These are phyloP conservation scores for Paxillus involutus DNA, from an alignment of 768 basidiomycete genomes.

Conservation along the genomic window DNA sequence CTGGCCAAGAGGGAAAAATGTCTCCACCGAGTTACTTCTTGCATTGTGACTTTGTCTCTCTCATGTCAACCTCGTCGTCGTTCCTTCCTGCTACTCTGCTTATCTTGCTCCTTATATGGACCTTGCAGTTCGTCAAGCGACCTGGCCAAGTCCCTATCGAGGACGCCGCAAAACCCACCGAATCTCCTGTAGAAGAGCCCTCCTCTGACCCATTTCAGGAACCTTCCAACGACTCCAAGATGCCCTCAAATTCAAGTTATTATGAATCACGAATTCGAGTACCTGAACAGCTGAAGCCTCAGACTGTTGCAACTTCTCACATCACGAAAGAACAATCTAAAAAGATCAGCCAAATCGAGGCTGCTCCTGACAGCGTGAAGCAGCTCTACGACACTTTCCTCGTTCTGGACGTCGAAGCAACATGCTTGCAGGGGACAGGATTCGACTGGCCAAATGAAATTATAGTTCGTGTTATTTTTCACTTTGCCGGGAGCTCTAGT, in stretches of 20 bases:
- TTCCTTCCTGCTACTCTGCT: constrained; percentile 6
- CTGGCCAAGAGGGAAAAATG: constrained; percentile 8
- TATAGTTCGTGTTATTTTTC: constrained; percentile 59
- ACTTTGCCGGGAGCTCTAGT: background rate
- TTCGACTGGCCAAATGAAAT: constrained; percentile 95
- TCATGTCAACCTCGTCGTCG: constrained; percentile 7
- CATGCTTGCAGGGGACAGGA: constrained; percentile 62
- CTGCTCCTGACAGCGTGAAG: constrained; percentile 17
- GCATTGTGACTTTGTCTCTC: background rate
- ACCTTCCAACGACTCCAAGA: background rate
- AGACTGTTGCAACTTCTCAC: background rate
- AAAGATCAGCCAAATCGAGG: constrained; percentile 9
- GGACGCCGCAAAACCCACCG: background rate
- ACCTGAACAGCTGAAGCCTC: constrained; percentile 4
- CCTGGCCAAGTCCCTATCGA: background rate
- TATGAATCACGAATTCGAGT: constrained; percentile 9
- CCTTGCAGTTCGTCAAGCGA: constrained; percentile 1
- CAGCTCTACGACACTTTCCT: constrained; percentile 77
- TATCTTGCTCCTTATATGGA: constrained; percentile 5
- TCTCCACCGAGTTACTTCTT: background rate
- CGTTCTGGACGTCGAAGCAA: constrained; percentile 89
- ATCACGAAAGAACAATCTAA: constrained; percentile 1
- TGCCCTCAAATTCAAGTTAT: constrained; percentile 21
- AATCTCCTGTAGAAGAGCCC: background rate
- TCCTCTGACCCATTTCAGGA: background rate